Evolutionary conservation across 805 yeast genomes (phyloP), one percentile per base, ranked within the genome.

Genomic region (Kluyveromyces dobzhanskii): DNA sequence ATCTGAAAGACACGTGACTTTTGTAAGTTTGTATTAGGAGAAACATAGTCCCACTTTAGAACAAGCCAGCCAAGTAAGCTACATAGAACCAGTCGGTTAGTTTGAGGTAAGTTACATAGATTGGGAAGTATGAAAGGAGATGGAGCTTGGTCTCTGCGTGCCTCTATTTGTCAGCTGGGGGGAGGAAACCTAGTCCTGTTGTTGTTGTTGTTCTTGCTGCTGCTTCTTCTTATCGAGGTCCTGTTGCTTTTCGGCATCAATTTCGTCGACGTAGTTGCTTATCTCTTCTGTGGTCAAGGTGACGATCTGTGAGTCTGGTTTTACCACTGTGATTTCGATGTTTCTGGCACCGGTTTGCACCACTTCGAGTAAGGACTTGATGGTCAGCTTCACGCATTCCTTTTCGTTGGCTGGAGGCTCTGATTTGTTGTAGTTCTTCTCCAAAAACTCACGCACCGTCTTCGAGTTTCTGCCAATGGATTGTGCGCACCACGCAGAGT

Each of bases 281-380:
- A 88, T 78, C 48, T 80, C 84, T 14, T 83, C 94, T 39, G 76
- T 72, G 13, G 76, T 64, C 55, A 88, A 71, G 39, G 66, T 64
- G 46, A 73, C 72, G 49, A 85, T 73, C 28, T 70, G 62, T 49
- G 71, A 66, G 38, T 75, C 77, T 23, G 96, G 84, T 45, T 75
- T 76, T 75, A 90, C 77, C 28, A 92, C 80, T 3, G 94, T 83
- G 37, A 92, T 78, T 65, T 92, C 98, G 57, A 92, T 88, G 62
- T 92, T 92, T 60, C 85, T 85, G 32, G 97, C 94, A 30, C 98
- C 98, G 2, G 97, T 88, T 67, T 92, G 97, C 17, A 92, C 98
- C 36, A 92, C 97, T 62, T 92, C 98, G 51, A 92, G 71, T 51
- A 92, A 70, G 13, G 94, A 78, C 66, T 84, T 85, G 37, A 92